These are phyloP conservation scores for Grigorovia yakushimaensis DNA, from an alignment of 805 yeast genomes.

Conservation along the genomic window DNA sequence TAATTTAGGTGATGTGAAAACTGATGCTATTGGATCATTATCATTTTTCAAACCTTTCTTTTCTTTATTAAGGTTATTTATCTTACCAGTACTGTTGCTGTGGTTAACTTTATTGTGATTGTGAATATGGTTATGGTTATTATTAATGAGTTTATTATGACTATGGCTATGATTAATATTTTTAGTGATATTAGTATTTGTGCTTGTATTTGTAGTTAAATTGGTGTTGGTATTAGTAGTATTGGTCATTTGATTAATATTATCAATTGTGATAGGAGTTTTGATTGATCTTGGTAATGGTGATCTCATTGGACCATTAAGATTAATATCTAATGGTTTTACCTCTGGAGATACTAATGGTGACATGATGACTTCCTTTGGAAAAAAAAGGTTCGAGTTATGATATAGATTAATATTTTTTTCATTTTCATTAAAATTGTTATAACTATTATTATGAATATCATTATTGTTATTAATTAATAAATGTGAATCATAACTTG, in stretches of 20 bases:
- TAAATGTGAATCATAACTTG: slow-evolving; percentile 46
- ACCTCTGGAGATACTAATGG: slow-evolving; percentile 46
- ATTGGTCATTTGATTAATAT: too few species aligned
- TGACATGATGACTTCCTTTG: slow-evolving; percentile 30
- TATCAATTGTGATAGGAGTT: not conserved
- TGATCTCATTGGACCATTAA: slow-evolving; percentile 6
- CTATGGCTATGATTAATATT: not conserved
- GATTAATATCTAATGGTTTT: slow-evolving; percentile 8
- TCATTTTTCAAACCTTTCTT: not conserved
- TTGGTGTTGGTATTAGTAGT: too few species aligned
- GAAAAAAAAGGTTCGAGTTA: slow-evolving; percentile 33
- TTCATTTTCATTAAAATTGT: not conserved
- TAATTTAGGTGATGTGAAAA: slow-evolving; percentile 25
- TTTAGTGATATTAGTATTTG: too few species aligned
- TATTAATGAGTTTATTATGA: not conserved
- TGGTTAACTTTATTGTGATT: not conserved
- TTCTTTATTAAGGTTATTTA: not conserved
- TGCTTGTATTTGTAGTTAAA: too few species aligned
- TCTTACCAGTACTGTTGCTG: not conserved
- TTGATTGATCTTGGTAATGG: slow-evolving; percentile 6
- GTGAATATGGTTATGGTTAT: not conserved
- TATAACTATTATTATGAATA: not conserved
- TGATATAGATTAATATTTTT: slow-evolving; percentile 16
- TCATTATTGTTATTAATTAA: not conserved
- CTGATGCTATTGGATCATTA: not conserved